Base-by-base conservation (phyloP, 2,329 filamentous ascomycete species). In the Fusarium veterinarium region DNA sequence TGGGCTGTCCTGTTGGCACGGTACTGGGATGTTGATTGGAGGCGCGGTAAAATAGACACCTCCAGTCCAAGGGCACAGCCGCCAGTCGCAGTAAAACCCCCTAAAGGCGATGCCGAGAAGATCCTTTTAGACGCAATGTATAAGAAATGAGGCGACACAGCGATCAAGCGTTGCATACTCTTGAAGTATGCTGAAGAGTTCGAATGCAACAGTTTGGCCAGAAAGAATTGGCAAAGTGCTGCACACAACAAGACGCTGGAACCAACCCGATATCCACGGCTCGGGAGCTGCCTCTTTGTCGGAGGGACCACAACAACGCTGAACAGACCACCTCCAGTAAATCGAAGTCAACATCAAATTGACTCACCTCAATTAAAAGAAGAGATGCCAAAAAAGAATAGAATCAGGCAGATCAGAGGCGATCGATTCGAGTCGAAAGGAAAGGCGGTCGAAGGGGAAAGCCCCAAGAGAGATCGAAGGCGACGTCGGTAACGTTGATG, bases 21-120 rank as follows among this genome's bases (percentile, higher is more conserved):
- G 68, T 69, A 65, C 73, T 71, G 60, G 75, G 72, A 61, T 76
- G 51, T 66, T 67, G 45, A 72, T 75, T 72, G 72, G 66, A 53
- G 70, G 72, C 73, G 75, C 74, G 72, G 74, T 71, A 77, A 76
- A 69, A 72, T 69, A 66, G 63, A 55, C 64, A 68, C 62, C 66
- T 75, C 68, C 63, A 75, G 61, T 46, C 72, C 64, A 60, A 62
- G 53, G 37, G 53, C 68, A 17, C 60, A 64, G 60, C 58, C 73
- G 71, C 64, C 71, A 75, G 71, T 61, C 66, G 70, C 71, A 75
- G 61, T 37, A 57, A 45, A 65, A 58, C 61, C 33, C 72, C 72
- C 63, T 69, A 40, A 69, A 65, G 48, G 48, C 28, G 52, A 71
- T 19, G 55, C 51, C 38, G 59, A 59, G 16, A 31, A 51, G 37